Evolutionary conservation across 805 yeast genomes (phyloP).

Genomic region (Yamadazyma sp.): DNA sequence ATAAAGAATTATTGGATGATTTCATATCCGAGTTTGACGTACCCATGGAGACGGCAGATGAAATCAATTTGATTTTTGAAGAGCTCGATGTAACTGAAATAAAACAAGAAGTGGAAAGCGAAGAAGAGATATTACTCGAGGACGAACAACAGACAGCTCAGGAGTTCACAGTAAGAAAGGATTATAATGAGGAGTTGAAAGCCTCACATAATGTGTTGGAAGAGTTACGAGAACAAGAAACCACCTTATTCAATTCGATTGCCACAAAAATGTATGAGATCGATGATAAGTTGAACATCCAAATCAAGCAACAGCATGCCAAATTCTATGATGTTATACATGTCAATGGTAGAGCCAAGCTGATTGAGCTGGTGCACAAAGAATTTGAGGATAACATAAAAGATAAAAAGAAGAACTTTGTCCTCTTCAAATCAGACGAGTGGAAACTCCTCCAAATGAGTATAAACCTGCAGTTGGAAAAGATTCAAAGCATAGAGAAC

Average conservation of each 20-base stretch:
- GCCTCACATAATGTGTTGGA: conserved; percentile 35
- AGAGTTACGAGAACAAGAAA: conserved; percentile 26
- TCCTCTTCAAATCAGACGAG: conserved; percentile 45
- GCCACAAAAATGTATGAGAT: conserved; percentile 19
- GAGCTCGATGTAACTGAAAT: conserved; percentile 5
- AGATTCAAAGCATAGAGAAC: conserved; percentile 57
- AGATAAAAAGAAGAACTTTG: conserved; percentile 40
- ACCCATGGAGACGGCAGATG: conserved; percentile 41
- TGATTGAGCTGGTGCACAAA: conserved; percentile 21
- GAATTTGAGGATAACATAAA: conserved; percentile 23
- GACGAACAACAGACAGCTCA: neutral
- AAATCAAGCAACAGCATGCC: conserved; percentile 29
- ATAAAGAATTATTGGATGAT: conserved; percentile 20
- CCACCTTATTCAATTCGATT: conserved; percentile 20
- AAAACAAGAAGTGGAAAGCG: conserved; percentile 5
- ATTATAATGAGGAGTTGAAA: conserved; percentile 30
- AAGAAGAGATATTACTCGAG: neutral
- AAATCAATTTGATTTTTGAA: conserved; percentile 37
- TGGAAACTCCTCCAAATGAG: conserved; percentile 57
- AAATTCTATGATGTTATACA: conserved; percentile 45
- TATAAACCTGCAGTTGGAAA: conserved; percentile 44
- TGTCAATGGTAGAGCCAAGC: conserved; percentile 41
- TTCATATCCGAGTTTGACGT: conserved; percentile 32
- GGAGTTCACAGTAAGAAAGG: conserved; percentile 31
- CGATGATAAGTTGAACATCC: conserved; percentile 31